Evolutionary conservation across 2,329 filamentous ascomycete genomes (phyloP), one percentile per base, ranked within the genome.

Genomic region (Epicoccum nigrum): DNA sequence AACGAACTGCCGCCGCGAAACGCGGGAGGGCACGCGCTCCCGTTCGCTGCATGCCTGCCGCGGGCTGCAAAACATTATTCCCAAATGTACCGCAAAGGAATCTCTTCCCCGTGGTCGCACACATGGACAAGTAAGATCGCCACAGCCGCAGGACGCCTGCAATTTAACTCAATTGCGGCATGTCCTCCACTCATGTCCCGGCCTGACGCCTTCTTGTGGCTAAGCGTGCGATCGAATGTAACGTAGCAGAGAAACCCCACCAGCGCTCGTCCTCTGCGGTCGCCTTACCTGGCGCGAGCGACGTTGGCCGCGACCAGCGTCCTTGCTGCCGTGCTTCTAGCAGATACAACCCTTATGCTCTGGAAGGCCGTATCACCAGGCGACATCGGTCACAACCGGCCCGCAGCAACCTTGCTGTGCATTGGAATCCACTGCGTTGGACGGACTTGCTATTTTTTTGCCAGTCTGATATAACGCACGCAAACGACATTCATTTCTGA

Each of bases 341-440:
- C 65, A 67, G 67, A 74, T 74, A 72, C 65, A 70, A 74, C 72
- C 68, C 62, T 69, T 55, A 64, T 67, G 57, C 63, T 59, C 61
- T 65, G 62, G 59, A 64, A 59, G 65, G 60, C 65, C 65, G 69
- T 73, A 70, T 67, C 61, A 74, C 71, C 65, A 74, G 73, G 71
- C 70, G 69, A 74, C 65, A 71, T 74, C 65, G 67, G 53, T 68
- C 61, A 62, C 62, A 60, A 62, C 63, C 64, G 65, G 63, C 67
- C 63, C 61, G 64, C 65, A 68, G 61, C 63, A 66, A 48, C 62
- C 54, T 65, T 59, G 39, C 34, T 58, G 59, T 68, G 61, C 62
- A 62, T 66, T 68, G 59, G 65, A 51, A 57, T 61, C 54, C 61
- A 59, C 59, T 43, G 44, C 33, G 44, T 45, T 57, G 60, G 55